A percentile compares a stretch with the other conserved stretches of the same genome.
Conservation (phyloP, 2,329 filamentous ascomycete genomes). For the Microcyclospora pomicola region DNA sequence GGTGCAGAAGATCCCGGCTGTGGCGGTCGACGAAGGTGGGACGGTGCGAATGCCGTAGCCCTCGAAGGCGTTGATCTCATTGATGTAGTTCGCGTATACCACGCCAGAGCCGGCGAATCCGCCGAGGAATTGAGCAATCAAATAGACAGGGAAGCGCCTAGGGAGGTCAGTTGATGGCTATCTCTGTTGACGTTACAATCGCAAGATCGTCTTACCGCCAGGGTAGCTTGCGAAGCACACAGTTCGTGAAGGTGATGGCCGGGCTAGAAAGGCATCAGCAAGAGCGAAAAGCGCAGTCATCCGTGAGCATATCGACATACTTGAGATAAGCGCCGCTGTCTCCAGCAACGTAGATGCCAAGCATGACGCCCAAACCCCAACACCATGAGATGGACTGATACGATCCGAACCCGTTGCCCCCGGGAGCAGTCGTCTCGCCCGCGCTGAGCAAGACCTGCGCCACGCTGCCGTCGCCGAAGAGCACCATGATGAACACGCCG, state of each 20-base stretch:
- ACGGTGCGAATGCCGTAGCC: constrained; percentile 50
- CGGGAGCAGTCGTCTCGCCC: constrained; percentile 26
- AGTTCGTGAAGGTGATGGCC: constrained; percentile 57
- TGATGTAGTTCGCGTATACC: constrained; percentile 36
- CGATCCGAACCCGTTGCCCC: constrained; percentile 28
- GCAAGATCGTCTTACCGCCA: constrained; percentile 30
- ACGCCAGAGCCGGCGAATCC: constrained; percentile 44
- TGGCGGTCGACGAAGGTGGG: constrained; percentile 40
- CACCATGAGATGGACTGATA: constrained; percentile 33
- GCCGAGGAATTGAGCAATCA: constrained; percentile 51
- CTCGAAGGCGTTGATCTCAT: constrained; percentile 47
- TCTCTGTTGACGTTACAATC: no score
- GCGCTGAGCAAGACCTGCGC: constrained; percentile 30
- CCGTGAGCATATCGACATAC: not conserved
- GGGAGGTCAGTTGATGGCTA: no score
- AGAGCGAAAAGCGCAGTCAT: not conserved
- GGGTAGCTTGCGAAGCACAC: constrained; percentile 52
- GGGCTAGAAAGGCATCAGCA: constrained; percentile 34
- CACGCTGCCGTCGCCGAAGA: constrained; percentile 32
- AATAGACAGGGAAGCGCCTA: constrained; percentile 53
- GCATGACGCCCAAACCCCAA: constrained; percentile 50
- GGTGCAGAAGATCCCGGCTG: constrained; percentile 55
- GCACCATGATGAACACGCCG: constrained; percentile 28
- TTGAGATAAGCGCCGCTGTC: constrained; percentile 31
- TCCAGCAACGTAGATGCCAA: constrained; percentile 36